A percentile compares a stretch with the other conserved stretches of the same genome.
These are phyloP conservation scores for Nicotiana otophora DNA, from an alignment of 257 asterid genomes.

Conservation along the genomic window DNA sequence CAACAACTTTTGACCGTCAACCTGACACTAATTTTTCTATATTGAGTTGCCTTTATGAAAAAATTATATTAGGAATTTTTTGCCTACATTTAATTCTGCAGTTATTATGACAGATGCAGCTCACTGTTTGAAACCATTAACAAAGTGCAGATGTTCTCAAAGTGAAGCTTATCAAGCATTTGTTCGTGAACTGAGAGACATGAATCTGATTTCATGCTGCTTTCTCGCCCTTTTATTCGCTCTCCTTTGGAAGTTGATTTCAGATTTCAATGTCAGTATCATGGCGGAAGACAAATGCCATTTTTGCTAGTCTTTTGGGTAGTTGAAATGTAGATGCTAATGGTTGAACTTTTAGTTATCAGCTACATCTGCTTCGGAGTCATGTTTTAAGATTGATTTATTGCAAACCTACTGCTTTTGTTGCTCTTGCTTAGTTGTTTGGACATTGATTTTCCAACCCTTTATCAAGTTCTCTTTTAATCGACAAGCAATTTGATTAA, in stretches of 20 bases:
- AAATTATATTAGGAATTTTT: not conserved
- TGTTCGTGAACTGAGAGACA: not conserved
- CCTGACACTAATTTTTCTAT: not conserved
- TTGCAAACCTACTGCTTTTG: not conserved
- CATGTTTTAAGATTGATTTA: not conserved
- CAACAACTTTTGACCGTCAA: conserved; percentile 1
- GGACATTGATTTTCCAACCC: not conserved
- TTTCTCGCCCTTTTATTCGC: not conserved
- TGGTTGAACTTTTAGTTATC: not conserved
- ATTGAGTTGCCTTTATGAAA: not conserved
- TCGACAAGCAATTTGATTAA: no score
- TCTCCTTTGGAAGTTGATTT: not conserved
- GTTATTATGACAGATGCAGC: not conserved
- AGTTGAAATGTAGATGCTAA: not conserved
- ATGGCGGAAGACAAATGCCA: not conserved
- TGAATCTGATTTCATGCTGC: not conserved
- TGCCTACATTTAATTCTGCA: not conserved
- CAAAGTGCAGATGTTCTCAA: not conserved
- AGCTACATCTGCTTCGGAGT: not conserved
- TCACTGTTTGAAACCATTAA: not conserved
- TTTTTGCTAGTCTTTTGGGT: not conserved
- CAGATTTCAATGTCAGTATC: not conserved
- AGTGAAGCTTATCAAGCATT: not conserved
- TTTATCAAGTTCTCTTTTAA: not conserved
- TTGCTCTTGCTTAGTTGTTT: not conserved